Evolutionary conservation across 2,329 filamentous ascomycete species (phyloP).

Genomic region (Xylariales sp.): DNA sequence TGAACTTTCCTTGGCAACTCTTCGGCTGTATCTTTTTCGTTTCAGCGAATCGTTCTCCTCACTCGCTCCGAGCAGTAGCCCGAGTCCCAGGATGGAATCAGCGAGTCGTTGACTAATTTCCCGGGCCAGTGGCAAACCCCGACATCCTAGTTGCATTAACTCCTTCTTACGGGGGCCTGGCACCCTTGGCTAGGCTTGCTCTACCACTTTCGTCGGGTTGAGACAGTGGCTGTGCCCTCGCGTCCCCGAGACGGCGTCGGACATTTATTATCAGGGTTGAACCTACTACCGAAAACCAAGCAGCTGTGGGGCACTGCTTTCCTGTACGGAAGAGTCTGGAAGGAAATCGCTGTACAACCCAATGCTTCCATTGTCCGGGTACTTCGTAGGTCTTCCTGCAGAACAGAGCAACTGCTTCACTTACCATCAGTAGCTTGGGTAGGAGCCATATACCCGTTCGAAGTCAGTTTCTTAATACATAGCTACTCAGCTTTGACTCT

Average conservation of each 20-base stretch:
- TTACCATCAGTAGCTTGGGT: not conserved
- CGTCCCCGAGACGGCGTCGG: slow-evolving; percentile 1
- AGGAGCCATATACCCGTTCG: not conserved
- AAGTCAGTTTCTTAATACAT: not conserved
- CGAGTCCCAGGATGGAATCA: not conserved
- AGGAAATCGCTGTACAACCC: not conserved
- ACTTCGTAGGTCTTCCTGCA: not conserved
- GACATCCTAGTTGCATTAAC: not conserved
- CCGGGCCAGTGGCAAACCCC: not conserved
- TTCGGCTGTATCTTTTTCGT: slow-evolving; percentile 3
- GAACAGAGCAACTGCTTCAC: not conserved
- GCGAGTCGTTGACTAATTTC: not conserved
- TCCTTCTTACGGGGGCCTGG: not conserved
- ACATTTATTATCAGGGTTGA: slow-evolving; percentile 17
- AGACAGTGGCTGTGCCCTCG: slow-evolving; percentile 27
- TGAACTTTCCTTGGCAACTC: slow-evolving; percentile 22
- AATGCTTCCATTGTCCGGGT: not conserved
- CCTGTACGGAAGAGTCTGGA: slow-evolving; percentile 14
- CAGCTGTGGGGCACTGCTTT: not conserved
- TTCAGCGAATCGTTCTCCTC: slow-evolving; percentile 18
- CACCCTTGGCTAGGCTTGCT: not conserved
- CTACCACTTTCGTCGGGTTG: slow-evolving; percentile 4
- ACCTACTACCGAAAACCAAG: not conserved
- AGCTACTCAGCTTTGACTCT: not conserved
- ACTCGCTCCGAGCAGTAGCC: too few species aligned